Evolutionary conservation across 106 monocot species (phyloP).

Genomic region (Cymbidium sinense): DNA sequence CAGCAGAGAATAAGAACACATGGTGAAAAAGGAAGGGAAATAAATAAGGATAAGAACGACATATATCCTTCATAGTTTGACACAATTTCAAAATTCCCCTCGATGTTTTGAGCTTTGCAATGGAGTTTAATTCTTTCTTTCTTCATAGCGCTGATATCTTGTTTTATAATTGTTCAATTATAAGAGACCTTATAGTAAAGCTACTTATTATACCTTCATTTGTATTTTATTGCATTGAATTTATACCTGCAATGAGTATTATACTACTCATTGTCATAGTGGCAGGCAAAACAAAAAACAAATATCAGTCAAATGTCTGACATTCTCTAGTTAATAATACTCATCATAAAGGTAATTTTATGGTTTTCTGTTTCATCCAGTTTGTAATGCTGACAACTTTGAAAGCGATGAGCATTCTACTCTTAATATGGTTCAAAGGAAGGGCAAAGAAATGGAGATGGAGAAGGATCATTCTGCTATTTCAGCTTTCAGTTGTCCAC

Average conservation of each 20-base stretch:
- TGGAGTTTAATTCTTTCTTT: too few relatives aligned
- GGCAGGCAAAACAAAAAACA: not conserved
- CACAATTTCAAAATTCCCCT: too few relatives aligned
- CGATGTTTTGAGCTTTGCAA: too few relatives aligned
- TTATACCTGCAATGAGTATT: not conserved
- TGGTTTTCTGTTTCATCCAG: slow-evolving; percentile 1
- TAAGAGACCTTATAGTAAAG: not conserved
- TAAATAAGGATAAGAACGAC: too few relatives aligned
- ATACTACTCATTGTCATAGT: not conserved
- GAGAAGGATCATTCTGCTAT: not conserved
- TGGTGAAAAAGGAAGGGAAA: too few relatives aligned
- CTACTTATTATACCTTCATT: not conserved
- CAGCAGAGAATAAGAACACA: too few relatives aligned
- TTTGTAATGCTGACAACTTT: not conserved
- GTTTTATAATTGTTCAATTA: too few relatives aligned
- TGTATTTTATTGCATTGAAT: not conserved
- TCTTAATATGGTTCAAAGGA: not conserved
- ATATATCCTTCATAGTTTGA: too few relatives aligned
- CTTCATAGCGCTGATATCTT: too few relatives aligned
- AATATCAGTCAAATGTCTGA: not conserved
- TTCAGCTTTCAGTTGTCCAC: not conserved
- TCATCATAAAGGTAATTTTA: not conserved
- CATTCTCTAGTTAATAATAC: not conserved
- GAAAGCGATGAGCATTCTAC: not conserved
- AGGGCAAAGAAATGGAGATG: not conserved